Conservation (phyloP, 805 yeast species). For the Tanozyma kutaoensis region DNA sequence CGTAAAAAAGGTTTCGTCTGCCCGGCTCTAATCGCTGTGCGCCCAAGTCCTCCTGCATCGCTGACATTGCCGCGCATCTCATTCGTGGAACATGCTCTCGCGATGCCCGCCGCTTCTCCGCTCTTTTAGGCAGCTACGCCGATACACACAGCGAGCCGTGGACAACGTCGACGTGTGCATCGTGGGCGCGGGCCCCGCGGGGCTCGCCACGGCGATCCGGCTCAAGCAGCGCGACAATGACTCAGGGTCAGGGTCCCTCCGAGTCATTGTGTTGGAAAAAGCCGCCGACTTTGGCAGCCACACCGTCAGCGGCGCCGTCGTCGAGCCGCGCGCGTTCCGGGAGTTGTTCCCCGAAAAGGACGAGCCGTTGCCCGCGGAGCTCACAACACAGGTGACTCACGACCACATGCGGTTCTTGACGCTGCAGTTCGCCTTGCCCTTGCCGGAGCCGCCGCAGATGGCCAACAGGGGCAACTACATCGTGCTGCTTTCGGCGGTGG, state of each 20-base stretch:
- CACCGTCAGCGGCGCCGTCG: conserved; percentile 83
- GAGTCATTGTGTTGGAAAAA: conserved; percentile 86
- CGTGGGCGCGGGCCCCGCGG: conserved; percentile 79
- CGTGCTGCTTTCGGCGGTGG: conserved; percentile 71
- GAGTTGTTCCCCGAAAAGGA: conserved; percentile 60
- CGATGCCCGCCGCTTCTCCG: too few species aligned
- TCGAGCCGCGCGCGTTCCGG: conserved; percentile 79
- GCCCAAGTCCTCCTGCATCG: too few species aligned
- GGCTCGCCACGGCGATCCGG: conserved; percentile 84
- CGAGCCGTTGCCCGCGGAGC: conserved; percentile 57
- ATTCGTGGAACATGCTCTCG: too few species aligned
- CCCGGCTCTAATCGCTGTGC: too few species aligned
- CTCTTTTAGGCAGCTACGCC: too few species aligned
- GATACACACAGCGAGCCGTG: too few species aligned
- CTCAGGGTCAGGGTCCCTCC: conserved; percentile 47
- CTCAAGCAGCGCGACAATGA: conserved; percentile 74
- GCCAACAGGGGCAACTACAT: conserved; percentile 73
- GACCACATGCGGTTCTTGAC: conserved; percentile 67
- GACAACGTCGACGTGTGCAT: too few species aligned
- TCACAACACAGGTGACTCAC: conserved; percentile 59
- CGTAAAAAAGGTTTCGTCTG: too few species aligned
- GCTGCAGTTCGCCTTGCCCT: conserved; percentile 43
- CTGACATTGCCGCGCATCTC: too few species aligned
- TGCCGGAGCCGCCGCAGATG: conserved; percentile 94
- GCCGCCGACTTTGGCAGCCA: conserved; percentile 91